A percentile compares a stretch with the other conserved stretches of the same genome.
phyloP scores from a whole-genome alignment of 169 alveolate genomes.

The Plasmodium vinckei region DNA sequence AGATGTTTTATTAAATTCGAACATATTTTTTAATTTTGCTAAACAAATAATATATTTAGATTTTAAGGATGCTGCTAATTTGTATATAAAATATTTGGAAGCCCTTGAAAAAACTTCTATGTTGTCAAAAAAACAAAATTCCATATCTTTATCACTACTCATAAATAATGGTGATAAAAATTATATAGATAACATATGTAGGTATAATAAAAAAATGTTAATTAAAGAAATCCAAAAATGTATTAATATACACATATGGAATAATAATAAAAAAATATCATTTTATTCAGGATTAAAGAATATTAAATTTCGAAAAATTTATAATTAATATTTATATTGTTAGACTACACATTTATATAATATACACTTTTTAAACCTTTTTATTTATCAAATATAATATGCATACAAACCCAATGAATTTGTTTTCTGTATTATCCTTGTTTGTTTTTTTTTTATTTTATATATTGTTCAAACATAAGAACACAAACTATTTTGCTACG shows the following conservation, averaged over 20 bases:
- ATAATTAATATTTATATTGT: slow-evolving; percentile 16
- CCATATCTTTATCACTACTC: background rate
- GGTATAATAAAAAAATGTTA: slow-evolving; percentile 5
- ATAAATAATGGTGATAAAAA: background rate
- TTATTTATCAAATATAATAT: background rate
- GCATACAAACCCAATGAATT: background rate
- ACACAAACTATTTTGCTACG: no score
- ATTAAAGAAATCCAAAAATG: slow-evolving; percentile 41
- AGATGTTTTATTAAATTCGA: slow-evolving; percentile 6
- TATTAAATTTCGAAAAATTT: slow-evolving; percentile 61
- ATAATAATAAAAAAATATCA: slow-evolving; percentile 13
- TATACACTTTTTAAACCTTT: background rate
- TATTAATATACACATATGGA: slow-evolving; percentile 57
- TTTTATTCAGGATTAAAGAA: slow-evolving; percentile 22
- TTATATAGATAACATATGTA: background rate
- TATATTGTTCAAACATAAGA: no score
- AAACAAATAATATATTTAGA: slow-evolving; percentile 43
- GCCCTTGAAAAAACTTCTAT: background rate
- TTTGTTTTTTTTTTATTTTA: no score
- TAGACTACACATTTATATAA: background rate
- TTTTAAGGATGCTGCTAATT: slow-evolving; percentile 23
- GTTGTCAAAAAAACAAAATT: background rate
- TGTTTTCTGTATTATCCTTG: no score
- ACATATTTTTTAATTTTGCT: slow-evolving; percentile 27
- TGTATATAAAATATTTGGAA: slow-evolving; percentile 41